These are phyloP conservation scores for Eimeria praecox DNA, from an alignment of 169 alveolate species.

Conservation along the genomic window DNA sequence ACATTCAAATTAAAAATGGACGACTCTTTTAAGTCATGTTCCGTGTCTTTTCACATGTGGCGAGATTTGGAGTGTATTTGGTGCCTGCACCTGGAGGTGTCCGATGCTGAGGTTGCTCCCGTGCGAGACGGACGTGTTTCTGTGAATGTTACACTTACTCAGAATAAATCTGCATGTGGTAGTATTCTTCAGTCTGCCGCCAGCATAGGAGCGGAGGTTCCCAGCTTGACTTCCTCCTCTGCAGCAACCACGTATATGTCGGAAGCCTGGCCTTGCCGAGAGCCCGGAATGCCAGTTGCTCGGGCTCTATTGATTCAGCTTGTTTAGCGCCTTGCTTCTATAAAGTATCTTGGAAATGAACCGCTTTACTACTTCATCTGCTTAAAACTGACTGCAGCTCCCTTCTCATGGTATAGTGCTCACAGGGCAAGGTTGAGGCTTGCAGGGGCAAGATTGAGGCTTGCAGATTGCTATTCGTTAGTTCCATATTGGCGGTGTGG, in stretches of 20 bases:
- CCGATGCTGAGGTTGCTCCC: background rate
- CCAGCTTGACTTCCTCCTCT: background rate
- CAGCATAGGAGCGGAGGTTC: background rate
- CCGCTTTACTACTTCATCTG: background rate
- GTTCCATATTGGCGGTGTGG: too few species aligned
- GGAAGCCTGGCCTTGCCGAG: background rate
- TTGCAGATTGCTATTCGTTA: too few species aligned
- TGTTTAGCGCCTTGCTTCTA: too few species aligned
- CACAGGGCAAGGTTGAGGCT: background rate
- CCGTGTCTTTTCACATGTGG: slow-evolving; percentile 15
- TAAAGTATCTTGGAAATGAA: background rate
- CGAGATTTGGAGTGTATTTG: background rate
- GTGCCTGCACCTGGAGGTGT: background rate
- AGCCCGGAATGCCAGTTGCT: background rate
- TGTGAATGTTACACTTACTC: background rate
- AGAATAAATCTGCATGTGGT: background rate
- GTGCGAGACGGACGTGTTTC: slow-evolving; percentile 25
- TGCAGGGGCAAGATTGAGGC: too few species aligned
- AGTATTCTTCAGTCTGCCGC: background rate
- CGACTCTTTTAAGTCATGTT: background rate
- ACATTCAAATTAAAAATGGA: background rate
- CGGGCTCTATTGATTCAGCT: background rate
- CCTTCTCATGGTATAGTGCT: too few species aligned
- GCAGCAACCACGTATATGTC: background rate
- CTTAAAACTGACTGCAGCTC: background rate